phyloP scores from a whole-genome alignment of 768 basidiomycete genomes.

The Boletus vermiculosoides region DNA sequence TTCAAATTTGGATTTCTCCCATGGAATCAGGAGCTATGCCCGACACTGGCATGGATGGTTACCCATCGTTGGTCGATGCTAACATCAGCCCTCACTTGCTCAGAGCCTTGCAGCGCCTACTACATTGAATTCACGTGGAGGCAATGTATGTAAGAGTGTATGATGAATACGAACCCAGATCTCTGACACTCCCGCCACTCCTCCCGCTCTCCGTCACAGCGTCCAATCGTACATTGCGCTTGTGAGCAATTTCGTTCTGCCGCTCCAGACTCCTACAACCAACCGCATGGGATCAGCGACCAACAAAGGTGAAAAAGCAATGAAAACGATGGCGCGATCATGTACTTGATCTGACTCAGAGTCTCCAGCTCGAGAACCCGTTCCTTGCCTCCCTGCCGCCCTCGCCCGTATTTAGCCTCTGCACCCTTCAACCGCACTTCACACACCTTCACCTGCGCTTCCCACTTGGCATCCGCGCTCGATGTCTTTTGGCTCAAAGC shows the following conservation, averaged over 20 bases:
- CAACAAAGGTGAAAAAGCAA: neutral
- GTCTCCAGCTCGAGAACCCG: conserved; percentile 68
- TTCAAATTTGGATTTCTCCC: too few relatives aligned
- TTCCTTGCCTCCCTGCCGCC: conserved; percentile 93
- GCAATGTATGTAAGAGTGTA: conserved; percentile 15
- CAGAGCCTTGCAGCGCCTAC: neutral
- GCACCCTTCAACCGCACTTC: conserved; percentile 76
- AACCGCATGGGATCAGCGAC: conserved; percentile 1
- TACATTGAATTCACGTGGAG: neutral
- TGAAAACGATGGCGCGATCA: conserved; percentile 27
- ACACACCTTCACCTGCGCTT: conserved; percentile 89
- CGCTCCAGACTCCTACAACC: conserved; percentile 63
- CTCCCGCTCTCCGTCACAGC: conserved; percentile 32
- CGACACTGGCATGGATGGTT: too few relatives aligned
- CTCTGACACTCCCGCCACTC: conserved; percentile 9
- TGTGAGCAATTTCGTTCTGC: conserved; percentile 77
- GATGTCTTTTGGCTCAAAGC: conserved; percentile 68
- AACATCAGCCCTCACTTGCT: too few relatives aligned
- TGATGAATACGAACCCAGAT: conserved; percentile 10
- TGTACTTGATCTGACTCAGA: conserved; percentile 76
- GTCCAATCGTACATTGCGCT: conserved; percentile 48
- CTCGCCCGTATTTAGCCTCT: conserved; percentile 90
- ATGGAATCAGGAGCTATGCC: too few relatives aligned
- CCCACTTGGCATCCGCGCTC: conserved; percentile 85
- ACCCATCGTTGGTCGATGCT: too few relatives aligned